Conservation (phyloP, 352 stramenopile genomes). For the Globisporangium lucens region DNA sequence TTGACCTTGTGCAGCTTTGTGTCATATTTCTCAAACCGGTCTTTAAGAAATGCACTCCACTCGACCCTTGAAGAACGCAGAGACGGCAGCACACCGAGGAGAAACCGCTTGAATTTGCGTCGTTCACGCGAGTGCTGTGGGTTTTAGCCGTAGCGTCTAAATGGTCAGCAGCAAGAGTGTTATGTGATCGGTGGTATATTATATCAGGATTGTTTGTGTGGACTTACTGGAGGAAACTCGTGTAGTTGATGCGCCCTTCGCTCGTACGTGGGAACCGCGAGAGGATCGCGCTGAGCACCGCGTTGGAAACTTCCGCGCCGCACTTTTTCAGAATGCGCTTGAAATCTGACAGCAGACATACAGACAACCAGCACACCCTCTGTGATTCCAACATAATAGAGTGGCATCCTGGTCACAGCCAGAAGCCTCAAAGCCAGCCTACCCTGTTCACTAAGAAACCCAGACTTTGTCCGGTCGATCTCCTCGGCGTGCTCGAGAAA, state of each 20-base stretch:
- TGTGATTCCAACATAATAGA: not conserved
- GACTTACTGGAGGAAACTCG: constrained; percentile 47
- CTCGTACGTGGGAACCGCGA: constrained; percentile 41
- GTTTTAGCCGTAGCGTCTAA: constrained; percentile 48
- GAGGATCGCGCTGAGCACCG: constrained; percentile 39
- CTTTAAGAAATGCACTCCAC: constrained; percentile 28
- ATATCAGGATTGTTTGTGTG: not conserved
- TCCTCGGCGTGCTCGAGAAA: constrained; percentile 50
- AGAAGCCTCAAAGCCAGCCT: not conserved
- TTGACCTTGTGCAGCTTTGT: constrained; percentile 25
- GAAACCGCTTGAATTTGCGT: constrained; percentile 36
- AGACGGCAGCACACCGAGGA: constrained; percentile 21
- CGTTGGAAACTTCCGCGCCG: constrained; percentile 22
- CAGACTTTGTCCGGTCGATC: constrained; percentile 31
- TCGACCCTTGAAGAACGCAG: constrained; percentile 13
- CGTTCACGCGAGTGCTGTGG: constrained; percentile 35
- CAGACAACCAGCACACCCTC: not conserved
- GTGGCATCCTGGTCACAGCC: not conserved
- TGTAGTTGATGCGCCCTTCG: constrained; percentile 36
- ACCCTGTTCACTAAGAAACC: constrained; percentile 44
- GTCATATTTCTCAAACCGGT: constrained; percentile 44
- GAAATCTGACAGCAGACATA: constrained; percentile 30
- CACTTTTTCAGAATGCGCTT: constrained; percentile 30
- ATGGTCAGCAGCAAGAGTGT: not conserved
- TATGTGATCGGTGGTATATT: not conserved